Evolutionary conservation across 805 yeast species (phyloP).

Genomic region (Yarrowia bubula): DNA sequence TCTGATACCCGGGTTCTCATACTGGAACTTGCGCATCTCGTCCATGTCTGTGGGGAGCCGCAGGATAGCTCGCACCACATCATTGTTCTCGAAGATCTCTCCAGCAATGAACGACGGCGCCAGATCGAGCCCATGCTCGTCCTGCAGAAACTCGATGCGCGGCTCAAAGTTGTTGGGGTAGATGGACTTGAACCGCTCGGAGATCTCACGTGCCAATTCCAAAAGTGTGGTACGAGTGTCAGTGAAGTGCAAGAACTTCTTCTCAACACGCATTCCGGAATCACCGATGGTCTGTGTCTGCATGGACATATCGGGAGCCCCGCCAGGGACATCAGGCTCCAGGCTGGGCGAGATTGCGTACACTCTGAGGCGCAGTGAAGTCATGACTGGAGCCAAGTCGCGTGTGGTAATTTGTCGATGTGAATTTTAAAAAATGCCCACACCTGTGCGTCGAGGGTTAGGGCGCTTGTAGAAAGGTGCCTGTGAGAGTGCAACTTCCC

Average conservation of each 20-base stretch:
- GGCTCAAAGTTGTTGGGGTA: slow-evolving; percentile 15
- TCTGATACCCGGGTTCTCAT: not conserved
- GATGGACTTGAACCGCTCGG: slow-evolving; percentile 7
- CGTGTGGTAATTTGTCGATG: not conserved
- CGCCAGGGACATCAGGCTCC: not conserved
- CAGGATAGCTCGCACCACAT: slow-evolving; percentile 10
- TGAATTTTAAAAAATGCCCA: not conserved
- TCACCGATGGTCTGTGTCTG: slow-evolving; percentile 2
- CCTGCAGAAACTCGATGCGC: slow-evolving; percentile 8
- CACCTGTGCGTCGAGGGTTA: slow-evolving; percentile 11
- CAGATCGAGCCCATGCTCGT: not conserved
- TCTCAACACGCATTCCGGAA: slow-evolving; percentile 15
- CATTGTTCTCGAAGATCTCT: not conserved
- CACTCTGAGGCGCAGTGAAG: slow-evolving; percentile 3
- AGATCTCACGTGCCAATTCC: slow-evolving; percentile 6
- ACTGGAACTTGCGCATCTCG: not conserved
- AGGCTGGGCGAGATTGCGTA: slow-evolving; percentile 14
- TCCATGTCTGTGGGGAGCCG: slow-evolving; percentile 17
- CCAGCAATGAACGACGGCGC: not conserved
- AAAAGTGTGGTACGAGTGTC: slow-evolving; percentile 3
- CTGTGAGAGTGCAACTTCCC: too few relatives aligned
- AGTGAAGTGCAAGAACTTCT: slow-evolving; percentile 16
- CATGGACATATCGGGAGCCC: not conserved
- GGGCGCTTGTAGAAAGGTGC: not conserved
- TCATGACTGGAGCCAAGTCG: not conserved